Percentiles rank a stretch among this genome's conserved stretches.
These are phyloP conservation scores for Angomonas deanei DNA, from an alignment of 208 protist genomes.

Conservation along the genomic window DNA sequence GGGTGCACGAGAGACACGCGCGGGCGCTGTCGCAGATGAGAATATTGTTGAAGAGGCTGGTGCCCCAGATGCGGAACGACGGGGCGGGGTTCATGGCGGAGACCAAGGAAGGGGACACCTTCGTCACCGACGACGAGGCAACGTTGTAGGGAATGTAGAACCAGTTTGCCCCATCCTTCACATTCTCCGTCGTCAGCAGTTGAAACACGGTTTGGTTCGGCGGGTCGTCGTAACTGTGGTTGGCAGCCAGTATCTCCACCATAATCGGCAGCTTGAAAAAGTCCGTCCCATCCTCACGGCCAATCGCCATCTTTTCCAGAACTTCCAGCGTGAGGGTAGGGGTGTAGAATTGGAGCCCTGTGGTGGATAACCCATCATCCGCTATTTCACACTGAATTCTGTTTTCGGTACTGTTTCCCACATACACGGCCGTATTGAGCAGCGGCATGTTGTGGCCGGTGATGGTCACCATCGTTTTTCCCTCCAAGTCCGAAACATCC, in stretches of 20 bases:
- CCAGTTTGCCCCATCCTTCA: slow-evolving; percentile 3
- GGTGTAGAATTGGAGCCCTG: slow-evolving; percentile 18
- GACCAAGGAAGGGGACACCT: slow-evolving; percentile 16
- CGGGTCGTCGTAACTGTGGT: background rate
- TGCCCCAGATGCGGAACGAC: slow-evolving; percentile 18
- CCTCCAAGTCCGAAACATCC: slow-evolving; percentile 17
- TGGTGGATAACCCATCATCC: slow-evolving; percentile 8
- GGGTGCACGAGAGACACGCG: slow-evolving; percentile 17
- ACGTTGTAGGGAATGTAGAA: slow-evolving; percentile 22
- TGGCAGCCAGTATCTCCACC: slow-evolving; percentile 14
- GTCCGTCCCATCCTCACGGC: slow-evolving; percentile 3
- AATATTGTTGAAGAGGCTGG: slow-evolving; percentile 13
- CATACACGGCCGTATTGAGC: slow-evolving; percentile 11
- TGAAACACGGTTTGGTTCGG: slow-evolving; percentile 21
- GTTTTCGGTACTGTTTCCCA: background rate
- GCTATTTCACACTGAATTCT: slow-evolving; percentile 14
- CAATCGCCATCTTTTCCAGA: slow-evolving; percentile 9
- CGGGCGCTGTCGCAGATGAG: slow-evolving; percentile 16
- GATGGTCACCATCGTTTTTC: slow-evolving; percentile 20
- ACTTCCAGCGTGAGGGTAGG: slow-evolving; percentile 11
- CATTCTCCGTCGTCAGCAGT: slow-evolving; percentile 15
- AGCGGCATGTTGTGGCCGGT: slow-evolving; percentile 29
- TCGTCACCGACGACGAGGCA: slow-evolving; percentile 5
- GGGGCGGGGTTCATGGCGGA: slow-evolving; percentile 19
- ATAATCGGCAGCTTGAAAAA: slow-evolving; percentile 12